These are phyloP conservation scores for Pseudoturritis turrita DNA, from an alignment of 345 rosid species.

Conservation along the genomic window DNA sequence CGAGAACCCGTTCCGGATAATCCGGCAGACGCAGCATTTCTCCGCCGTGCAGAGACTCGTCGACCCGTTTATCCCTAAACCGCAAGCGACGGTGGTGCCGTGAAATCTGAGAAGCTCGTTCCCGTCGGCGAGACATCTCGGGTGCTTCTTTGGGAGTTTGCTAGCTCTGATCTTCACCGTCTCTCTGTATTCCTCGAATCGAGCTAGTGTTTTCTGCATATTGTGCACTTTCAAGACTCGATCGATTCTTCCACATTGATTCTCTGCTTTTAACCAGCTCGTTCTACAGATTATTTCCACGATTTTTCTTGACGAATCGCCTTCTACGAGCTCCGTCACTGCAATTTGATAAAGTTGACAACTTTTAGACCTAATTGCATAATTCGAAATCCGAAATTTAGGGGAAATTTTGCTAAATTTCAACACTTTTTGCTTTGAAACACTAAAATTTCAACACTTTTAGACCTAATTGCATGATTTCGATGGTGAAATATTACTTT, in stretches of 20 bases:
- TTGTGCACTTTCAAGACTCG: constrained; percentile 91
- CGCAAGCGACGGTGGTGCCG: constrained; percentile 80
- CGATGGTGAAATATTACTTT: background rate
- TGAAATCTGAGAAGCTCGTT: constrained; percentile 91
- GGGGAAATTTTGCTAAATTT: background rate
- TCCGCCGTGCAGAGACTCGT: constrained; percentile 76
- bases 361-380: background rate
- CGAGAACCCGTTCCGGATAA: constrained; percentile 74
- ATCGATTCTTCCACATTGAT: constrained; percentile 82
- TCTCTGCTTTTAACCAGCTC: constrained; percentile 88
- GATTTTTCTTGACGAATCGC: constrained; percentile 95
- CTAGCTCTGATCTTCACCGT: constrained; percentile 79
- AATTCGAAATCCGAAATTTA: background rate
- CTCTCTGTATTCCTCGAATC: constrained; percentile 92
- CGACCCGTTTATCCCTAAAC: constrained; percentile 79
- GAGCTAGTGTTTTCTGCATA: constrained; percentile 87
- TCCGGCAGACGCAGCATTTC: constrained; percentile 75
- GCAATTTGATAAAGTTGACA: background rate
- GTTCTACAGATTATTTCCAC: constrained; percentile 94
- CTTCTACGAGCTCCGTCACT: constrained; percentile 98
- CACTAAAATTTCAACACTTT: too few relatives aligned
- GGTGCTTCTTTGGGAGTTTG: constrained; percentile 83
- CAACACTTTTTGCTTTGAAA: background rate
- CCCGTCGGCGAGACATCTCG: constrained; percentile 94
- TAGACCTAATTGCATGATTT: background rate